phyloP scores from a whole-genome alignment of 139 green algal species.

The Volvox africanus region DNA sequence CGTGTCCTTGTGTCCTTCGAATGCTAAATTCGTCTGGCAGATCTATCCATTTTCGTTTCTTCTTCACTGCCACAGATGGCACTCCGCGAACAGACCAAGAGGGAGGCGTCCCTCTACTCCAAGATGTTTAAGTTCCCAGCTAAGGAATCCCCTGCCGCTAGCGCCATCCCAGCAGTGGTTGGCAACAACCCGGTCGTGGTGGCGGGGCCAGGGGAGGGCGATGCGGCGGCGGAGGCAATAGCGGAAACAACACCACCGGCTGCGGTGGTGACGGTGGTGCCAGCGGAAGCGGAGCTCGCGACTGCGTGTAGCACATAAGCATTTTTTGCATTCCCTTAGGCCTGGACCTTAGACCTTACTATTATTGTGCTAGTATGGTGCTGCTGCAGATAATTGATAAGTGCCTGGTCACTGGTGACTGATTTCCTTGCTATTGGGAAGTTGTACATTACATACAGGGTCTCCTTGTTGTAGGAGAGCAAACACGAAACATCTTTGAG shows the following conservation, averaged over 20 bases:
- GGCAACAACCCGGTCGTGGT: neutral
- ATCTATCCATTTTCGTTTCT: neutral
- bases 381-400: too few relatives aligned
- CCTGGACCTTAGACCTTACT: too few relatives aligned
- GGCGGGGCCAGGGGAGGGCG: neutral
- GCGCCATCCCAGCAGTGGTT: neutral
- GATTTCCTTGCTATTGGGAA: too few relatives aligned
- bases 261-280: neutral
- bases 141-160: neutral
- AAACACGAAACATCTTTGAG: too few relatives aligned
- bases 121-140: slow-evolving; percentile 72
- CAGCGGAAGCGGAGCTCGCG: neutral
- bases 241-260: neutral
- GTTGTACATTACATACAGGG: too few relatives aligned
- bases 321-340: too few relatives aligned
- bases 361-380: too few relatives aligned
- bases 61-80: slow-evolving; percentile 39
- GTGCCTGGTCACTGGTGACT: too few relatives aligned
- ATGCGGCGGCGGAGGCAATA: neutral
- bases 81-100: slow-evolving; percentile 68
- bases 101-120: slow-evolving; percentile 76
- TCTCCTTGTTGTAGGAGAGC: too few relatives aligned
- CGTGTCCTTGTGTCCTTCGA: too few relatives aligned
- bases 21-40: too few relatives aligned
- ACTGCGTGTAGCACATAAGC: too few relatives aligned